Conservation (phyloP, 1,139 yeast genomes). For the Geotrichum histeridarum region DNA sequence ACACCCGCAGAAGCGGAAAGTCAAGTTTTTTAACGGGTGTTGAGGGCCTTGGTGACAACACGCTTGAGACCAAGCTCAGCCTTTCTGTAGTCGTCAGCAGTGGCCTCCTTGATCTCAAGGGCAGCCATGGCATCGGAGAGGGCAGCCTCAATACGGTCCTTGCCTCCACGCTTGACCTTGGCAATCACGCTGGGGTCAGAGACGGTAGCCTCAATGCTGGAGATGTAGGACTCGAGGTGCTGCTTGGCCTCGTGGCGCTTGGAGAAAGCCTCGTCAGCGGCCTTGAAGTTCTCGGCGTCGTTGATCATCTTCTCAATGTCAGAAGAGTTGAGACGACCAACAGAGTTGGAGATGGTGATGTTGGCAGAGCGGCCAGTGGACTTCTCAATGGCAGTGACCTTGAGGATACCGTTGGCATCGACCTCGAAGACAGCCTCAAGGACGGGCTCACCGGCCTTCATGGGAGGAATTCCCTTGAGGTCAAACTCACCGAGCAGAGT, state of each 20-base stretch:
- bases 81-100: constrained; percentile 97
- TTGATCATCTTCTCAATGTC: constrained; percentile 98
- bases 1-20: too few relatives aligned
- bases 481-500: constrained; percentile 99
- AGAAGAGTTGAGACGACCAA: constrained; percentile 96
- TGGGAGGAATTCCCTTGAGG: constrained; percentile 97
- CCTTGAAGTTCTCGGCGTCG: constrained; percentile 98
- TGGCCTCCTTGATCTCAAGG: constrained; percentile 91
- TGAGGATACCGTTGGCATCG: constrained; percentile 99
- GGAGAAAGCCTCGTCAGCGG: constrained; percentile 98
- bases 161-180: constrained; percentile 95
- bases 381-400: constrained; percentile 99
- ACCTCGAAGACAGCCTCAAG: constrained; percentile 99
- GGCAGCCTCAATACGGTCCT: constrained; percentile 97
- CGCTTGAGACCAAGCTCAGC: constrained; percentile 99
- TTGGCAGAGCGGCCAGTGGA: constrained; percentile 98
- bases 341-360: constrained; percentile 99
- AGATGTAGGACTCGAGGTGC: constrained; percentile 97
- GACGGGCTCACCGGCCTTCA: constrained; percentile 99
- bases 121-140: constrained; percentile 98
- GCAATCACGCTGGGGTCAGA: constrained; percentile 98
- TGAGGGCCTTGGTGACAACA: constrained; percentile 99
- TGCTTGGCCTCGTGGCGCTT: constrained; percentile 99
- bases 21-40: constrained; percentile 69
- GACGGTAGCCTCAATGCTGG: constrained; percentile 85